Conservation (phyloP, 2,329 filamentous ascomycete species). For the Aspergillus fumigatiaffinis region DNA sequence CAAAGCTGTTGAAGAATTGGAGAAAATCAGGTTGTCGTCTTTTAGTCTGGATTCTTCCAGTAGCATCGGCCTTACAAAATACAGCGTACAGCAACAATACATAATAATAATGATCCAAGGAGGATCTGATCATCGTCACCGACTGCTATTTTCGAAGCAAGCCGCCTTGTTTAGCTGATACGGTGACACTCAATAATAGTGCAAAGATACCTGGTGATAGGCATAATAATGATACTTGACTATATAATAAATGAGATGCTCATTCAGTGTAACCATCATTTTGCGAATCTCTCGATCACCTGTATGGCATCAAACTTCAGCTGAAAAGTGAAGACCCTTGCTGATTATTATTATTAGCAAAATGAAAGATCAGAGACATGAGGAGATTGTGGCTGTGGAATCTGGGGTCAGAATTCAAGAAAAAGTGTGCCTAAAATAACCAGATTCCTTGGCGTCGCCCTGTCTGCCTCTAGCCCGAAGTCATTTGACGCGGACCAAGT, state of each 20-base stretch:
- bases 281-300: neutral
- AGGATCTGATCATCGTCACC: neutral
- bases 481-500: neutral
- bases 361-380: neutral
- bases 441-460: neutral
- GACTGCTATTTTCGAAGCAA: neutral
- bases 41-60: neutral
- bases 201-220: neutral
- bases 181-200: neutral
- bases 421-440: neutral
- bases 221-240: neutral
- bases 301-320: neutral
- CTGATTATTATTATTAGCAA: neutral
- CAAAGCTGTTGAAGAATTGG: neutral
- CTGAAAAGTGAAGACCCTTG: neutral
- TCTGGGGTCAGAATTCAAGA: neutral
- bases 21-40: neutral
- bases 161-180: neutral
- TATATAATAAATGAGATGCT: neutral
- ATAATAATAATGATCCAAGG: neutral
- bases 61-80: neutral
- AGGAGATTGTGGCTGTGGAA: neutral
- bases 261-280: neutral
- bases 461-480: neutral
- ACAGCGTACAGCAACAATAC: too few relatives aligned